Base-by-base conservation (phyloP, 176 grass and related monocot genomes). In the Oryza brachyantha region DNA sequence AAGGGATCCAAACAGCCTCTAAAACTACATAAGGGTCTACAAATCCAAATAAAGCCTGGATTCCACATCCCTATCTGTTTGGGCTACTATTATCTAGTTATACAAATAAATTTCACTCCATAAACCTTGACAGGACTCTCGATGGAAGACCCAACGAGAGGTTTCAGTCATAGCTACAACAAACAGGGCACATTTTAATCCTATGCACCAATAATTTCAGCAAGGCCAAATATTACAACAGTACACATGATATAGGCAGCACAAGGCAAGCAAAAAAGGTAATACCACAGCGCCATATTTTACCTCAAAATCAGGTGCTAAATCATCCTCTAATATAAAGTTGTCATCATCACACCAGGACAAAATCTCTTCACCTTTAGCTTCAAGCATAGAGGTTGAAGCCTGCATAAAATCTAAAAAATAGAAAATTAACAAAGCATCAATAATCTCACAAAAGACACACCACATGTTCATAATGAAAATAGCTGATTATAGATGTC, bases 301-400 rank as follows among this genome's bases (percentile, higher is more conserved):
- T 79, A 93, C 96, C 96, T 98, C 90, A 69, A 86, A 90, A 91
- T 88, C 87, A 16, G 92, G 85, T 52, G 84, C 73, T 50, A 83
- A 38, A 57, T 78, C 90, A 64, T 94, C 92, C 22, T 98, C 92
- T 73, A 98, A 80, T 70, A 98, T 91, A 34, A 98, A 94, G 79
- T 91, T 89, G 63, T 94, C 90, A 28, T 95, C 83, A 69, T 74
- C 66, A 62, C 84, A 93, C 69, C 80, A 85, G 63, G 92, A 88
- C 74, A 93, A 42, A 57, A 91, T 89, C 29, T 38, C 72, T 64
- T 95, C 88, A 65, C 86, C 86, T 80, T 81, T 95, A 22, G 78
- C 74, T 75, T 91, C 89, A 50, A 98, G 74, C 85, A 98, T 93
- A 72, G 87, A 94, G n/a, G 87, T 85, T 60, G 87, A 83, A 61